Evolutionary conservation across 2,329 filamentous ascomycete genomes (phyloP).

Genomic region (Byssothecium circinans): DNA sequence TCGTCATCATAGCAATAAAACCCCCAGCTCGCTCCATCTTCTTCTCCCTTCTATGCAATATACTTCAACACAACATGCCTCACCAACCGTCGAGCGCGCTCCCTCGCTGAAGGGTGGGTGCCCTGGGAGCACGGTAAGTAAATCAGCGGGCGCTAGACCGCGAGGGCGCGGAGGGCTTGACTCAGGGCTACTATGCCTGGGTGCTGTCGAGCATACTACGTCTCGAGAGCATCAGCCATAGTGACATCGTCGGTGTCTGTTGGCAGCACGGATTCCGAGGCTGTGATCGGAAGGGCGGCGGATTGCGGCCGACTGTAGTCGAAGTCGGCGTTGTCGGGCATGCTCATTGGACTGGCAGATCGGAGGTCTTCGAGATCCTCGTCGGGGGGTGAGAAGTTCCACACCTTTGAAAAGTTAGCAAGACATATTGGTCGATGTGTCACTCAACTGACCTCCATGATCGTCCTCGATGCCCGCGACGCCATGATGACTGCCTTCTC

Average conservation of each 20-base stretch:
- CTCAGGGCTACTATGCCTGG: not conserved
- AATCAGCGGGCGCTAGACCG: not conserved
- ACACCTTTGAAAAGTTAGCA: conserved; percentile 64
- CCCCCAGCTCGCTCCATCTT: not conserved
- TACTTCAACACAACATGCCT: not conserved
- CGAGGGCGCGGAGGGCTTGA: not conserved
- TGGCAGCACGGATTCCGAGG: conserved; percentile 24
- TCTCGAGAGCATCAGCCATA: conserved; percentile 34
- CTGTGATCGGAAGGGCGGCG: conserved; percentile 26
- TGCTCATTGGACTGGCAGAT: conserved; percentile 47
- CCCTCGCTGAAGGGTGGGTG: not conserved
- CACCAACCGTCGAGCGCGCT: not conserved
- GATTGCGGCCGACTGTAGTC: conserved; percentile 38
- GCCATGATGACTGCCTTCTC: conserved; percentile 98
- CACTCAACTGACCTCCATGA: conserved; percentile 82
- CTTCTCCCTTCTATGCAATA: not conserved
- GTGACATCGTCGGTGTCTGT: conserved; percentile 33
- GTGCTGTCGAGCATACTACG: conserved; percentile 4
- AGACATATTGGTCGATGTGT: not conserved
- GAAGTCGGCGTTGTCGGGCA: conserved; percentile 43
- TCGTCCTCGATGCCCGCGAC: conserved; percentile 77
- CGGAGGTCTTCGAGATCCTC: conserved; percentile 41
- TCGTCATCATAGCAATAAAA: not conserved
- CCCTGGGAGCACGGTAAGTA: not conserved
- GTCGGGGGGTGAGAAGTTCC: conserved; percentile 89